Evolutionary conservation across 2,329 filamentous ascomycete species (phyloP), one percentile per base, ranked within the genome.

Genomic region (Venturia effusa): DNA sequence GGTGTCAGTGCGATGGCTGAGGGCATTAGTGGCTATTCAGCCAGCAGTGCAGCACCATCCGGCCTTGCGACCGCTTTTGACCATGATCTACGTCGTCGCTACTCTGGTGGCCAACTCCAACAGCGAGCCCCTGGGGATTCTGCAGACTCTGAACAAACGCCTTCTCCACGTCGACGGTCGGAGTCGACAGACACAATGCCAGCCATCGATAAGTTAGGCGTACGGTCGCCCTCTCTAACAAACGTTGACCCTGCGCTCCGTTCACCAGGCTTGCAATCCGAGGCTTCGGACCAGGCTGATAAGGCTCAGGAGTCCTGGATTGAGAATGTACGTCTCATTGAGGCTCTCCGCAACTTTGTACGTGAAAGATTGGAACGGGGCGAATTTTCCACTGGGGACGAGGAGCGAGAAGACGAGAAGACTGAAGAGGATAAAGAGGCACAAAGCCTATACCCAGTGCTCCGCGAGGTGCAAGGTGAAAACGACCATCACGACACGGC

Each of bases 61-160:
- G 88, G 87, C 27, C 82, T 93, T 19, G 89, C 88, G 39, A 81
- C 81, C 39, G 79, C 81, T 39, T 86, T 84, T 69, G 84, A 86
- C 67, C 76, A 80, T 62, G 82, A 86, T 64, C 81, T 84, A 64
- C 82, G 83, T 64, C 81, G 84, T 62, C 79, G 84, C 61, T 86
- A 85, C 73, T 83, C 82, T 59, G 84, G 84, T 59, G 83, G 84
- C 65, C 81, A 83, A 66, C 74, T 87, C 61, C 84, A 86, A 66
- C 76, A 76, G 68, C 72, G 73, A 62, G 74, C 74, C 37, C 74
- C 73, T 5, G 68, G 67, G 30, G 73, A 76, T 32, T 68, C 70
- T 63, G 27, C 27, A 70, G 78, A 80, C 43, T 75, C 70, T 22
- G 76, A 76, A n/a, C 74, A 76, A 19, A 74, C 74, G 24, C 68